A percentile compares a stretch with the other conserved stretches of the same genome.
Conservation (phyloP, 495 filamentous ascomycete species). For the Neurospora sp. region DNA sequence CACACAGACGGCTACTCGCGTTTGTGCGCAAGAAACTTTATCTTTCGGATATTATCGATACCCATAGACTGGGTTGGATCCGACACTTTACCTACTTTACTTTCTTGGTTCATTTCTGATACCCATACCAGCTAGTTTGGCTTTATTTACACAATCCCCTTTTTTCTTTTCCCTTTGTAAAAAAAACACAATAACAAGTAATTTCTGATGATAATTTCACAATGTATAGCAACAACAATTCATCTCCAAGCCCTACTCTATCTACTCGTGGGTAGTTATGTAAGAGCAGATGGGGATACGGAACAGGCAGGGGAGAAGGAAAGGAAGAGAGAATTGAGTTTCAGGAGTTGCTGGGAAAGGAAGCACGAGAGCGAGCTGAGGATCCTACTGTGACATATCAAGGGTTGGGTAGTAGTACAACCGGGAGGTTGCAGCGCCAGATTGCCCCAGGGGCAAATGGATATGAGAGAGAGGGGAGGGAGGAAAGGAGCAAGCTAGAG, state of each 20-base stretch:
- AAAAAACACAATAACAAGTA: neutral
- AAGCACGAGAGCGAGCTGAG: neutral
- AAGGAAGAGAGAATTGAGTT: neutral
- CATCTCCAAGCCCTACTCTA: neutral
- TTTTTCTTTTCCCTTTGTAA: neutral
- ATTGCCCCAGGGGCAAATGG: neutral
- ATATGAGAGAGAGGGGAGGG: neutral
- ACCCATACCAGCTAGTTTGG: neutral
- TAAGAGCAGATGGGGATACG: neutral
- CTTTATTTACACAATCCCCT: constrained; percentile 12
- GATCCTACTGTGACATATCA: neutral
- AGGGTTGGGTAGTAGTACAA: neutral
- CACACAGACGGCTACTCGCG: neutral
- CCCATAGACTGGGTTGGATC: neutral
- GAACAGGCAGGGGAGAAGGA: neutral
- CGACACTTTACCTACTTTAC: neutral
- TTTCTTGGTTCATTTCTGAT: neutral
- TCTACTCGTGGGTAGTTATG: neutral
- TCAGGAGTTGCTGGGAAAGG: neutral
- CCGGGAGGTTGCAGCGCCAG: neutral
- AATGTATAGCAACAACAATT: neutral
- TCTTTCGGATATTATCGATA: neutral
- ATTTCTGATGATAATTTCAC: neutral
- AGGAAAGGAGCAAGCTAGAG: neutral
- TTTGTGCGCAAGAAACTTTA: neutral